phyloP scores from a whole-genome alignment of 2,329 filamentous ascomycete genomes.

The Verticillium alfalfae region DNA sequence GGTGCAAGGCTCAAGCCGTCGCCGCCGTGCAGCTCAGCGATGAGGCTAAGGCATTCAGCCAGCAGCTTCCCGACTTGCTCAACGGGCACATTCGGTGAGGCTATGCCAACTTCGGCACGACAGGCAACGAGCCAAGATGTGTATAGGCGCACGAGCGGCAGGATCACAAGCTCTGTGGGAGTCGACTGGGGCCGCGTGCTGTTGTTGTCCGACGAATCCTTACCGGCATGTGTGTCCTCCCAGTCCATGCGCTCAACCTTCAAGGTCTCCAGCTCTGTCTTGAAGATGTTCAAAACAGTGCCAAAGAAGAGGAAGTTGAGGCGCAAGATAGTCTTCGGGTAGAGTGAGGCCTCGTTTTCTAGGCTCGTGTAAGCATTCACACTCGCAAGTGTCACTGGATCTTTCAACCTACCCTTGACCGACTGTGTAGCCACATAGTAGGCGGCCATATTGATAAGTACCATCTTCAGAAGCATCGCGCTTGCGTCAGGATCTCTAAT shows the following conservation, averaged over 20 bases:
- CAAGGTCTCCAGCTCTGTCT: conserved; percentile 60
- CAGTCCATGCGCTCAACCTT: conserved; percentile 22
- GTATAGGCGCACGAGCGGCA: conserved; percentile 48
- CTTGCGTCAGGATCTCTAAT: conserved; percentile 64
- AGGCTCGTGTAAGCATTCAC: neutral
- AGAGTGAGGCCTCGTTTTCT: conserved; percentile 36
- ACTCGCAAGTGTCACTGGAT: too few species aligned
- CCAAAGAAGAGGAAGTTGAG: conserved; percentile 77
- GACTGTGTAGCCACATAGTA: conserved; percentile 65
- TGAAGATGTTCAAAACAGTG: conserved; percentile 63
- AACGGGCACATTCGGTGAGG: neutral
- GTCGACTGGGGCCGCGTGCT: conserved; percentile 23
- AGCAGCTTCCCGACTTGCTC: conserved; percentile 39
- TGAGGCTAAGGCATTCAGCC: conserved; percentile 38
- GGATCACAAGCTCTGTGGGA: conserved; percentile 31
- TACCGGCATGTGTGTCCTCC: conserved; percentile 19
- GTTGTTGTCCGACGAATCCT: conserved; percentile 10
- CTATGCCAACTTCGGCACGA: conserved; percentile 34
- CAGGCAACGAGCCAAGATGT: conserved; percentile 47
- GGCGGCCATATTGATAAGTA: conserved; percentile 80
- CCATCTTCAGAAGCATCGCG: conserved; percentile 68
- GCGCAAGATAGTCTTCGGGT: conserved; percentile 45
- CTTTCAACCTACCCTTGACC: conserved; percentile 30
- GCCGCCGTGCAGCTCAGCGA: conserved; percentile 38
- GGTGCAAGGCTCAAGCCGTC: conserved; percentile 31